These are phyloP conservation scores for Botrytis deweyae DNA, from an alignment of 2,329 filamentous ascomycete genomes.

Conservation along the genomic window DNA sequence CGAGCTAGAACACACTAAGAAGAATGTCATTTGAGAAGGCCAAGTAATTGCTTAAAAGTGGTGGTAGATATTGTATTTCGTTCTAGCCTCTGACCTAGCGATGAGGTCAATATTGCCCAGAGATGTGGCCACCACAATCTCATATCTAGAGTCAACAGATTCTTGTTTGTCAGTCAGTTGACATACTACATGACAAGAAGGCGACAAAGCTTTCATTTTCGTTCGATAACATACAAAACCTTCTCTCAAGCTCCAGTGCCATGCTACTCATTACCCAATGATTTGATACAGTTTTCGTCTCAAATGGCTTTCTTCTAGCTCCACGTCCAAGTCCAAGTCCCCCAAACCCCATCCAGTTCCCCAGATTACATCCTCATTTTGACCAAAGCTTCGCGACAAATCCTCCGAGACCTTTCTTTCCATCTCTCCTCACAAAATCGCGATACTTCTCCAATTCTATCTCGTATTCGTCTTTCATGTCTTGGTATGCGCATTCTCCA, in stretches of 20 bases:
- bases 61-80: not conserved
- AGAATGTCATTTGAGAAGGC: not conserved
- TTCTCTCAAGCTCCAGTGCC: not conserved
- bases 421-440: not conserved
- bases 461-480: slow-evolving; percentile 15
- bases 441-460: slow-evolving; percentile 6
- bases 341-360: not conserved
- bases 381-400: slow-evolving; percentile 14
- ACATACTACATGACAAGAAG: not conserved
- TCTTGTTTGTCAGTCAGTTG: slow-evolving; percentile 4
- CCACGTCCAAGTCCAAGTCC: not conserved
- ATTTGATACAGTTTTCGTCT: not conserved
- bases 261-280: not conserved
- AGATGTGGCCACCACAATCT: not conserved
- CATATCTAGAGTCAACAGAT: not conserved
- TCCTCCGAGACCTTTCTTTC: not conserved
- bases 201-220: not conserved
- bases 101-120: not conserved
- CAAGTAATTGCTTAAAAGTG: not conserved
- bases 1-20: slow-evolving; percentile 9
- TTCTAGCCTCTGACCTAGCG: not conserved
- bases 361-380: not conserved
- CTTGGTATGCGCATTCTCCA: slow-evolving; percentile 1
- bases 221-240: not conserved
- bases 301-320: not conserved